These are phyloP conservation scores for Trametes cingulata DNA, from an alignment of 768 basidiomycete genomes.

Conservation along the genomic window DNA sequence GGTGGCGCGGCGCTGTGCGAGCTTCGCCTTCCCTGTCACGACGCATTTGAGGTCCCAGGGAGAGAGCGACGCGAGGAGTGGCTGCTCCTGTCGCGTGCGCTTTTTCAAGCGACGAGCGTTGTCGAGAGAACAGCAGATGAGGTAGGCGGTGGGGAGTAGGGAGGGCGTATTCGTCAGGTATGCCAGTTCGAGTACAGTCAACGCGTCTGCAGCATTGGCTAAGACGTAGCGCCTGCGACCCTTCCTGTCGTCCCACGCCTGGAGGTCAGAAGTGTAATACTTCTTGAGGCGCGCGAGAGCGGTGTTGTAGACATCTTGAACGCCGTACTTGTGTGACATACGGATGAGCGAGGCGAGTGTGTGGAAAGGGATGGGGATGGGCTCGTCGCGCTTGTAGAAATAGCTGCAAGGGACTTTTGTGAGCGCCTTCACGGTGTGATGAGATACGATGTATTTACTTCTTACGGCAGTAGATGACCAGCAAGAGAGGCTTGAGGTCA, in stretches of 20 bases:
- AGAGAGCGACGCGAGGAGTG: neutral
- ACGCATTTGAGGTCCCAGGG: neutral
- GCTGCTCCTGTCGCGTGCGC: neutral
- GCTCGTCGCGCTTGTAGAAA: neutral
- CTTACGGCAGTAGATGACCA: neutral
- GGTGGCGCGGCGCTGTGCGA: neutral
- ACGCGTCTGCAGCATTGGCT: neutral
- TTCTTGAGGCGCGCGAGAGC: slow-evolving; percentile 1
- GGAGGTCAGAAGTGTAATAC: slow-evolving; percentile 3
- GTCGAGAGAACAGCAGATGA: neutral
- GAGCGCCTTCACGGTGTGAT: neutral
- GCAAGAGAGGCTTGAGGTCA: slow-evolving; percentile 7
- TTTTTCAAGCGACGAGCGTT: neutral
- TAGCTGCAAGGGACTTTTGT: neutral
- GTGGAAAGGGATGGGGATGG: neutral
- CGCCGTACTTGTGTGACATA: slow-evolving; percentile 9
- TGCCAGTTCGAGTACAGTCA: neutral
- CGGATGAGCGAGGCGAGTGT: slow-evolving; percentile 2
- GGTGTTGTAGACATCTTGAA: neutral
- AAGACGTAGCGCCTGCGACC: neutral
- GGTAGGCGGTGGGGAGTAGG: neutral
- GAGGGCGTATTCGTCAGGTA: neutral
- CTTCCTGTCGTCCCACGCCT: neutral
- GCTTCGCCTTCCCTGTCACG: neutral
- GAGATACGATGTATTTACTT: neutral